Base-by-base conservation (phyloP, 2,329 filamentous ascomycete genomes). In the Botryotinia convoluta region DNA sequence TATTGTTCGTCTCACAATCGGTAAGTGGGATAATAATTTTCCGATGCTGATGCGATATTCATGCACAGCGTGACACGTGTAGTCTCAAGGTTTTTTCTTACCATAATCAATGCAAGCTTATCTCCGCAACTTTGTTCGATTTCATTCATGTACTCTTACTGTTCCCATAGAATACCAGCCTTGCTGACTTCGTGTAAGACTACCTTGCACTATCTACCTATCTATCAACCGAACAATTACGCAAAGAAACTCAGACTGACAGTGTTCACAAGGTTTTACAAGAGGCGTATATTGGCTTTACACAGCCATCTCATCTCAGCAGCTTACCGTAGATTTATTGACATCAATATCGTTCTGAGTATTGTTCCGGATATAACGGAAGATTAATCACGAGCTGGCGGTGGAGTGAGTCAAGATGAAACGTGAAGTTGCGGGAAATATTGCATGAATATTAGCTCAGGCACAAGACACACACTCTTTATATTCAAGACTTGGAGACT, bases 391-490 rank as follows among this genome's bases (percentile, higher is more conserved):
- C 42, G 29, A 35, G 63, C 44, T 51, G 32, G 35, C 1, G 7
- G 44, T 37, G 12, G 8, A n/a, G 22, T 51, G 63, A 65, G 44
- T 65, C 63, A 65, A 37, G 26, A 37, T 65, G 63, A 65, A 65
- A 65, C 63, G 10, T n/a, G 44, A 22, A 35, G 14, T 10, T 26
- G 32, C 63, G 63, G 63, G 29, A 37, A 4, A n/a, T 37, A 45
- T 45, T n/a, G 59, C 32, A 60, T 12, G 32, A 18, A 37, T 4
- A 20, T 48, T n/a, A 26, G 44, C 29, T n/a, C 44, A 51, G 63
- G 20, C 32, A 37, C 29, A 65, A 65, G 35, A 12, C 35, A 39
- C 8, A 29, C 5, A 3, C 22, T 10, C 22, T 67, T 8, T 8
- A 14, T 45, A n/a, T 37, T 54, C 26, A 45, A 10, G 22, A 12